Evolutionary conservation across 164 flowering plant genomes (phyloP).

Genomic region (Tetracentron sinense): DNA sequence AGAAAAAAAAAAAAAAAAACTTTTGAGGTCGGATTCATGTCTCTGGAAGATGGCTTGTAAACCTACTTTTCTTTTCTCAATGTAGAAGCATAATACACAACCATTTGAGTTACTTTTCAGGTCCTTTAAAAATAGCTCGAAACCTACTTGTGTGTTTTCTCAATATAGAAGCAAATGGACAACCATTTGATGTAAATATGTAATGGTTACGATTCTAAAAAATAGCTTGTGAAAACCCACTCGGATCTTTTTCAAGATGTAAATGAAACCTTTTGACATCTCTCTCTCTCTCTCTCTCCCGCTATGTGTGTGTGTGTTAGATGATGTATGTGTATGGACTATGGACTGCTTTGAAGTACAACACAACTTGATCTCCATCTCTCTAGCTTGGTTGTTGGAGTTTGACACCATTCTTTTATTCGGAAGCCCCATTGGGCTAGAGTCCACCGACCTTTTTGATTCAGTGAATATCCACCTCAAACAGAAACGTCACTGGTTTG

Average conservation of each 20-base stretch:
- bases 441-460: conserved; percentile 3
- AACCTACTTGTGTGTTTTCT: neutral
- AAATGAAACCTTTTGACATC: too few species aligned
- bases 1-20: too few species aligned
- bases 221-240: neutral
- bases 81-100: neutral
- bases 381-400: conserved; percentile 9
- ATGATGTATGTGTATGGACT: neutral
- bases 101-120: too few species aligned
- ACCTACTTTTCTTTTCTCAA: neutral
- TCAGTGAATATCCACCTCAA: neutral
- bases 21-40: too few species aligned
- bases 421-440: conserved; percentile 8
- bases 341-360: neutral
- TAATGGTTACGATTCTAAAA: neutral
- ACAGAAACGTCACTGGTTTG: conserved; percentile 6
- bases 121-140: neutral
- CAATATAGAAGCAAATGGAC: neutral
- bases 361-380: neutral
- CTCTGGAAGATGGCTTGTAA: conserved; percentile 1
- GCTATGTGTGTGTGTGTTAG: neutral
- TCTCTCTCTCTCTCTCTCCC: conserved; percentile 13
- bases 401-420: conserved; percentile 11
- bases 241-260: too few species aligned
- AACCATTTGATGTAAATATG: neutral